phyloP scores from a whole-genome alignment of 2,329 filamentous ascomycete species.

The Fusarium dlaminii region DNA sequence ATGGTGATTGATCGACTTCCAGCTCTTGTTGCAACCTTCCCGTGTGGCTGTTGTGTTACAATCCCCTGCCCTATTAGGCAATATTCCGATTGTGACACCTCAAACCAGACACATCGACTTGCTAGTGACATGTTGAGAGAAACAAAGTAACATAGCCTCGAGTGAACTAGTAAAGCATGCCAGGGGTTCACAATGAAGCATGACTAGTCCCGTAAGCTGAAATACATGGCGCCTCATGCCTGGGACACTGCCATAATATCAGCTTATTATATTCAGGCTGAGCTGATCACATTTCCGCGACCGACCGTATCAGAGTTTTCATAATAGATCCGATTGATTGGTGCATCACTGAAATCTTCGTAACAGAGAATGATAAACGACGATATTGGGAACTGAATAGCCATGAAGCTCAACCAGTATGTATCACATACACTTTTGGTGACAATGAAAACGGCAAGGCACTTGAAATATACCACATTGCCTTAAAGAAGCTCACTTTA shows the following conservation, averaged over 20 bases:
- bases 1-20: conserved; percentile 25
- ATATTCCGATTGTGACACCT: conserved; percentile 26
- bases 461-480: not conserved
- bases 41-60: conserved; percentile 22
- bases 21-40: conserved; percentile 20
- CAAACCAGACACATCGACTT: conserved; percentile 20
- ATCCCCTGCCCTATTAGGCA: conserved; percentile 30
- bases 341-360: not conserved
- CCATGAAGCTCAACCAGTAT: not conserved
- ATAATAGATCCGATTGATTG: not conserved
- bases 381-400: not conserved
- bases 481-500: no score
- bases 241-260: not conserved
- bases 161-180: conserved; percentile 15
- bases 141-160: not conserved
- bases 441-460: not conserved
- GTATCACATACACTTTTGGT: not conserved
- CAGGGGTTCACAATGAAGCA: conserved; percentile 3
- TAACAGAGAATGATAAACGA: not conserved
- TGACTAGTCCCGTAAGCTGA: conserved; percentile 1
- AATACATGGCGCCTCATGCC: conserved; percentile 8
- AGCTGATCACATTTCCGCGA: not conserved
- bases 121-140: conserved; percentile 1
- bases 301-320: not conserved
- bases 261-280: conserved; percentile 16